A percentile compares a stretch with the other conserved stretches of the same genome.
Evolutionary conservation across 129 eudicot genomes (phyloP).

Genomic region (Heracleum sosnowskyi): DNA sequence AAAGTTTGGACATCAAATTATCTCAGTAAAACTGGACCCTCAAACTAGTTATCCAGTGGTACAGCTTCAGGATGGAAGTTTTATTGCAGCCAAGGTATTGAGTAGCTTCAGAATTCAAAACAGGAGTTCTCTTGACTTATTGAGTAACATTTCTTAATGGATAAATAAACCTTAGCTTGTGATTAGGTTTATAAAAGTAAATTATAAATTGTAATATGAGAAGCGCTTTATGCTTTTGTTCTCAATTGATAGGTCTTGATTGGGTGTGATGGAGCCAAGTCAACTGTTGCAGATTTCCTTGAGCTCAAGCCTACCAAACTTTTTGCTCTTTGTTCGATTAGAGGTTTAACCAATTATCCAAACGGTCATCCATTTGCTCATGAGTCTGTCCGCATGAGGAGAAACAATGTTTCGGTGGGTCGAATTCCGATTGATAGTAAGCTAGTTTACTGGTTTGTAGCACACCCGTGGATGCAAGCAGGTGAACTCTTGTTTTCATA

Average conservation of each 20-base stretch:
- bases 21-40: conserved; percentile 30
- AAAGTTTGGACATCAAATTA: conserved; percentile 40
- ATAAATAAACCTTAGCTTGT: background rate
- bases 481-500: conserved; percentile 11
- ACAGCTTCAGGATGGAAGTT: conserved; percentile 36
- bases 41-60: conserved; percentile 31
- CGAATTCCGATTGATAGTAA: conserved; percentile 43
- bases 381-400: conserved; percentile 32
- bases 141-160: background rate
- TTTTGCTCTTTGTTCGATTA: conserved; percentile 16
- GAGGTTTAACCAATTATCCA: conserved; percentile 51
- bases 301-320: conserved; percentile 31
- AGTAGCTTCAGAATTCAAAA: background rate
- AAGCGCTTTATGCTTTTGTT: background rate
- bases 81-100: conserved; percentile 45
- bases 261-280: conserved; percentile 58
- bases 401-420: conserved; percentile 24
- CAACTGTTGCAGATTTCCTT: conserved; percentile 44
- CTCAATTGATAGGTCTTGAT: conserved; percentile 32
- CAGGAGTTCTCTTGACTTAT: background rate
- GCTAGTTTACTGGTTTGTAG: conserved; percentile 52
- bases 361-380: conserved; percentile 42
- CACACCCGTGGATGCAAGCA: background rate
- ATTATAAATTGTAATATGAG: background rate
- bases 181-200: background rate